Base-by-base conservation (phyloP, 1,284 basidiomycete species). In the Ustilago loliicola region DNA sequence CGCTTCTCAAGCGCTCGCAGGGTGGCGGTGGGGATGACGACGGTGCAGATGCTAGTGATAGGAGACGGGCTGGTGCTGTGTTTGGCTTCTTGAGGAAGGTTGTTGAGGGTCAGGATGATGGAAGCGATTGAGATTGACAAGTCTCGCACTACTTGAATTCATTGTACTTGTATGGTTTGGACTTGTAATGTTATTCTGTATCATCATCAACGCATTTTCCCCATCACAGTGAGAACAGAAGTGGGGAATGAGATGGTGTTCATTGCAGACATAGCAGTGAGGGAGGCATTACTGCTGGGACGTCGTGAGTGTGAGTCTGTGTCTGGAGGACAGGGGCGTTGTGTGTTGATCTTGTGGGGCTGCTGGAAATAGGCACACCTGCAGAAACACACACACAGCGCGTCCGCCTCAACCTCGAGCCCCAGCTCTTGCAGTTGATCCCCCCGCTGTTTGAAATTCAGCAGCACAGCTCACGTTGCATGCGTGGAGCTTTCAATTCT, bases 1-100 rank as follows among this genome's bases (percentile, higher is more conserved):
- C 54, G 50, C 13, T 68, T 58, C 48, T 65, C 23, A 64, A 65
- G 48, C 52, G 71, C 0, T 48, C 53, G 21, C 54, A 30, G 17
- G 62, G 19, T 5, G 47, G 36, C 2, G 47, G 27, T 8, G 54
- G 8, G 7, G 62, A 21, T 6, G 55, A 55, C 36, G 59, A 55
- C 3, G 53, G 56, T 25, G 74, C 58, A 15, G 68, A 67, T 40
- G 54, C 68, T 25, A 62, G 69, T 40, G 75, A 77, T 48, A 36
- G 61, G n/a, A 54, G 66, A 11, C 51, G 75, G n/a, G 75, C 75
- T 0, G 75, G 70, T 3, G 52, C 53, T 23, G 66, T 77, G 27
- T 72, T 77, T 38, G 69, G 27, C 7, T 77, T 72, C 48, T 48
- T 77, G 25, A 47, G 75, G 2, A 34, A 56, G 19, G 32, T 77